Evolutionary conservation across 2,329 filamentous ascomycete genomes (phyloP).

Genomic region (Hymenoscyphus scutula): DNA sequence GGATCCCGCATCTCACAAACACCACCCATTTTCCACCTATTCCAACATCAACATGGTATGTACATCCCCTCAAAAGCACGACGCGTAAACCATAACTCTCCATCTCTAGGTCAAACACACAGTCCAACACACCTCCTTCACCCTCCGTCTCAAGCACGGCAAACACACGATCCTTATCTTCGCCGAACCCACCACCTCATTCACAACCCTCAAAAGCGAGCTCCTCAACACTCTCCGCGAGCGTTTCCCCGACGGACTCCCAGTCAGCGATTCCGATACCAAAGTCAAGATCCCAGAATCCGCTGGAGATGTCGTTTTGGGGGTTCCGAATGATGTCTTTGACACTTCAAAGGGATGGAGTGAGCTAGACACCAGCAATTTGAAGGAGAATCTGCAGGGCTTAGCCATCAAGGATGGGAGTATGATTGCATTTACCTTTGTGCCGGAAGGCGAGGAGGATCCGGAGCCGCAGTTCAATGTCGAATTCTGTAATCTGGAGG

Average conservation of each 20-base stretch:
- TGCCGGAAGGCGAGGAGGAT: conserved; percentile 32
- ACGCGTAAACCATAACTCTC: not conserved
- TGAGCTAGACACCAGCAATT: conserved; percentile 38
- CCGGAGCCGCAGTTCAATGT: conserved; percentile 25
- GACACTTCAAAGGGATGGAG: conserved; percentile 51
- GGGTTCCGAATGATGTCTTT: conserved; percentile 45
- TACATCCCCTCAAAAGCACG: not conserved
- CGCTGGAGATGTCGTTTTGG: conserved; percentile 45
- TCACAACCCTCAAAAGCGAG: conserved; percentile 55
- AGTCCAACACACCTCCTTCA: conserved; percentile 52
- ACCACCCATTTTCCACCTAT: not conserved
- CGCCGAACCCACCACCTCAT: conserved; percentile 55
- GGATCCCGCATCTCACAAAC: not conserved
- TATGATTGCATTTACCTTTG: conserved; percentile 41
- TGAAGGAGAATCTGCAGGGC: conserved; percentile 36
- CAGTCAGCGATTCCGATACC: conserved; percentile 31
- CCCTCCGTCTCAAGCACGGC: conserved; percentile 71
- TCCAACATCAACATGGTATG: conserved; percentile 1
- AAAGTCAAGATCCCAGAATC: conserved; percentile 40
- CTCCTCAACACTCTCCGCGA: conserved; percentile 58
- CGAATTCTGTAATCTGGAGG: conserved; percentile 25
- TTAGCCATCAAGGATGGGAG: conserved; percentile 41
- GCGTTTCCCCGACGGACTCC: conserved; percentile 54
- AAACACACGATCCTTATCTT: conserved; percentile 69
- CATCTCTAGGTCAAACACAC: conserved; percentile 17